phyloP scores from a whole-genome alignment of 148 eudicot genomes.

The Silene latifolia region DNA sequence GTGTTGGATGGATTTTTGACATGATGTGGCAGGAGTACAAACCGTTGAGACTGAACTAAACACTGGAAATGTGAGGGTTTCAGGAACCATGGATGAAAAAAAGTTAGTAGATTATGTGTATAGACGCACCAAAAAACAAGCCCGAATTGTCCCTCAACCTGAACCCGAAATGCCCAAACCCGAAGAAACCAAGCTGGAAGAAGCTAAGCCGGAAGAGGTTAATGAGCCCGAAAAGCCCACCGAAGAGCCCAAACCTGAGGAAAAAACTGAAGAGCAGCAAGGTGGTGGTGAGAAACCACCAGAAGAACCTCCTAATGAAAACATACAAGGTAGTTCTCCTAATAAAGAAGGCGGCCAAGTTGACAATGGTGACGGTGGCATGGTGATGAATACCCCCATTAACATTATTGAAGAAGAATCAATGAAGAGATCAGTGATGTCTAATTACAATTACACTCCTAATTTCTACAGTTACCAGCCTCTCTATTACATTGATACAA shows the following conservation, averaged over 20 bases:
- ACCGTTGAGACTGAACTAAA: constrained; percentile 68
- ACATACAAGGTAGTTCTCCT: no score
- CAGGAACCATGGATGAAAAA: constrained; percentile 81
- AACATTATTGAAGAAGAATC: constrained; percentile 41
- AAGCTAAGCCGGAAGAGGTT: constrained; percentile 27
- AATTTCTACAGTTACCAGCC: constrained; percentile 43
- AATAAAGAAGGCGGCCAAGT: constrained; percentile 22
- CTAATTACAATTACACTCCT: constrained; percentile 24
- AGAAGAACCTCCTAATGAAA: constrained; percentile 17
- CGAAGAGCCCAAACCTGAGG: constrained; percentile 18
- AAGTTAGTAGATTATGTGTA: constrained; percentile 76
- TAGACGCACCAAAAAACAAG: constrained; percentile 80
- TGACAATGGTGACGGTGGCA: neutral
- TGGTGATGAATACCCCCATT: neutral
- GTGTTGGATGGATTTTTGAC: no score
- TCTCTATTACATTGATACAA: constrained; percentile 61
- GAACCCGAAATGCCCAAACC: constrained; percentile 58
- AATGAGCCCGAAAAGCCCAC: constrained; percentile 23
- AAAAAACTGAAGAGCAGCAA: no score
- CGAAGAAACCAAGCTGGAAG: constrained; percentile 31
- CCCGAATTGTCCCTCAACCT: constrained; percentile 70
- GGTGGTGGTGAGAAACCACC: no score
- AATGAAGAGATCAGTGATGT: constrained; percentile 52
- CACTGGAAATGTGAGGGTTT: constrained; percentile 69
- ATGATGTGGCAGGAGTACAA: constrained; percentile 56